phyloP scores from a whole-genome alignment of 148 eudicot genomes.

The Vaccinium macrocarpon region DNA sequence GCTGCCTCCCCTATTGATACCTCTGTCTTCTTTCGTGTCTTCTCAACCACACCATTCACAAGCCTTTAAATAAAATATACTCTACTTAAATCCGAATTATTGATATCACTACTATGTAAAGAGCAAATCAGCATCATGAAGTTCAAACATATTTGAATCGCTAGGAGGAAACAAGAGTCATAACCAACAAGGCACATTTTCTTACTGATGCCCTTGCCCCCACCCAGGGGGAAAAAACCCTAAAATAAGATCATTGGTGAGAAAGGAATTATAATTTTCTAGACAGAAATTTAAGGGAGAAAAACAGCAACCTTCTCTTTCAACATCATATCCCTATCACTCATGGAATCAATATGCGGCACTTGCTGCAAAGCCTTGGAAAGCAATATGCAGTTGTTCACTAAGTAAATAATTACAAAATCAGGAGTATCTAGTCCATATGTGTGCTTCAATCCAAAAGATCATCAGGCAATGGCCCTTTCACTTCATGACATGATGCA shows the following conservation, averaged over 20 bases:
- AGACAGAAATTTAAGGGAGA: not conserved
- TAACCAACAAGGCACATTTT: not conserved
- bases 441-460: not conserved
- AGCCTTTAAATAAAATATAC: conserved; percentile 49
- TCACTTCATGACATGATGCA: not conserved
- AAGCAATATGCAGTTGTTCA: not conserved
- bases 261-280: not conserved
- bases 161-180: not conserved
- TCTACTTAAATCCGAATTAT: not conserved
- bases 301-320: not conserved
- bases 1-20: conserved; percentile 83
- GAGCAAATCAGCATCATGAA: not conserved
- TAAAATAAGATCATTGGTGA: not conserved
- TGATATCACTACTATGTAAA: not conserved
- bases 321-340: not conserved
- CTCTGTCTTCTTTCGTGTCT: conserved; percentile 56
- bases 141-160: not conserved
- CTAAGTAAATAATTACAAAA: not conserved
- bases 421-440: not conserved
- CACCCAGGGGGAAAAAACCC: not conserved
- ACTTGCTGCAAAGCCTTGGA: not conserved
- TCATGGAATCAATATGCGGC: not conserved
- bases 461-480: not conserved
- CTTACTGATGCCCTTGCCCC: not conserved
- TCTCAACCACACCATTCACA: conserved; percentile 80